Base-by-base conservation (phyloP, 805 yeast genomes). In the Wickerhamomyces mucosus region DNA sequence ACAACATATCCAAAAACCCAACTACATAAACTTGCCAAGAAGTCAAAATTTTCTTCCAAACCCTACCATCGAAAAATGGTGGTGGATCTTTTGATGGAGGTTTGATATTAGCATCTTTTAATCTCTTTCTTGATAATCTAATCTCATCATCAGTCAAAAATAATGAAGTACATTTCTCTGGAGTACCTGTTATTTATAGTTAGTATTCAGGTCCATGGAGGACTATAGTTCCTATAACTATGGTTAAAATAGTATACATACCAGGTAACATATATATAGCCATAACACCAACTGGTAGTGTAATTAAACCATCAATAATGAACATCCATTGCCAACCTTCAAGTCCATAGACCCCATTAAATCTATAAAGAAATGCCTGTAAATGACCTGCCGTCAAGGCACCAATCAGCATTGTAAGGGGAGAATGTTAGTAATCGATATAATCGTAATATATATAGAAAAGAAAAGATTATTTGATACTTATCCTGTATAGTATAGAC, bases 321-420 rank as follows among this genome's bases (percentile, higher is more conserved):
- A 72, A 73, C 55, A 74, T 67, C 84, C 83, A 77, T 51, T 75
- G 65, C 84, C 84, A 77, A 15, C 75, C 69, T 6, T 64, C 61
- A 18, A 66, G 45, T 3, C 76, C 78, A 27, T 51, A 50, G 6
- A 51, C 57, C 30, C 69, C 71, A 32, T 59, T 56, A 40, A 71
- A 46, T 19, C 53, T 47, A 32, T 57, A 65, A 29, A 69, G 40
- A 8, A 76, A 69, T n/a, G 78, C 71, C 42, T 74, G 75, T 31
- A 75, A 53, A 27, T 73, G 53, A 33, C 78, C 77, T 3, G 77
- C 65, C 5, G 78, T 70, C 32, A 72, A 59, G 20, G 70, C 59
- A 25, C 82, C 86, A 22, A 79, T 56, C 42, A 66, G n/a, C n/a
- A n/a, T n/a, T n/a, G n/a, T n/a, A n/a, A n/a, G n/a, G n/a, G n/a